A percentile compares a stretch with the other conserved stretches of the same genome.
Evolutionary conservation across 2,329 filamentous ascomycete species (phyloP).

Genomic region (Lecanicillium sp.): DNA sequence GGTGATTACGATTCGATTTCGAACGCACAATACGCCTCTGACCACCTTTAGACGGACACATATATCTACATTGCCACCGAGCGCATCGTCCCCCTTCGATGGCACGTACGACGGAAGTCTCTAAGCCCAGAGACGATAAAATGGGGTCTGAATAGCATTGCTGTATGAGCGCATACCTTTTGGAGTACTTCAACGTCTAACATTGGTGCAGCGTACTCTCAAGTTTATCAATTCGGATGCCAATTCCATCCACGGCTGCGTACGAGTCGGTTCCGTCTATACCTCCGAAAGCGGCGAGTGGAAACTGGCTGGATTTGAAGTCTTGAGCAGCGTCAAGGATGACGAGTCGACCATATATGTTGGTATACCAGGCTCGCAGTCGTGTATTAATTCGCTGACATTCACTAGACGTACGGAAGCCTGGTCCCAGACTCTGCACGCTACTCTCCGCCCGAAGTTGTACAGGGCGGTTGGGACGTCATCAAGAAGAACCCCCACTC

Average conservation of each 20-base stretch:
- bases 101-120: conserved; percentile 85
- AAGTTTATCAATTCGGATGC: conserved; percentile 97
- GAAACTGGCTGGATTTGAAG: conserved; percentile 91
- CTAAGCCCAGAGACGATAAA: conserved; percentile 88
- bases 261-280: conserved; percentile 82
- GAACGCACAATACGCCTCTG: no score
- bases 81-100: conserved; percentile 76
- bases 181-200: neutral
- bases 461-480: conserved; percentile 81
- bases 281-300: conserved; percentile 96
- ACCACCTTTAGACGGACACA: conserved; percentile 90
- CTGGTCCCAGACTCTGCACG: conserved; percentile 77
- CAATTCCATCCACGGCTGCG: conserved; percentile 79
- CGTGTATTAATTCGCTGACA: neutral
- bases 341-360: conserved; percentile 91
- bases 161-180: conserved; percentile 45
- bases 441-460: conserved; percentile 83
- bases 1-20: conserved; percentile 38
- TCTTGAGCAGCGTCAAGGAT: conserved; percentile 91
- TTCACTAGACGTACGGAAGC: conserved; percentile 69
- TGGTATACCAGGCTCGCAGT: conserved; percentile 8
- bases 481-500: conserved; percentile 77
- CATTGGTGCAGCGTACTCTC: conserved; percentile 81
- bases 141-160: conserved; percentile 87
- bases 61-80: conserved; percentile 97